Conservation (phyloP, 163 green algal genomes). For the Chlorella variabilis region DNA sequence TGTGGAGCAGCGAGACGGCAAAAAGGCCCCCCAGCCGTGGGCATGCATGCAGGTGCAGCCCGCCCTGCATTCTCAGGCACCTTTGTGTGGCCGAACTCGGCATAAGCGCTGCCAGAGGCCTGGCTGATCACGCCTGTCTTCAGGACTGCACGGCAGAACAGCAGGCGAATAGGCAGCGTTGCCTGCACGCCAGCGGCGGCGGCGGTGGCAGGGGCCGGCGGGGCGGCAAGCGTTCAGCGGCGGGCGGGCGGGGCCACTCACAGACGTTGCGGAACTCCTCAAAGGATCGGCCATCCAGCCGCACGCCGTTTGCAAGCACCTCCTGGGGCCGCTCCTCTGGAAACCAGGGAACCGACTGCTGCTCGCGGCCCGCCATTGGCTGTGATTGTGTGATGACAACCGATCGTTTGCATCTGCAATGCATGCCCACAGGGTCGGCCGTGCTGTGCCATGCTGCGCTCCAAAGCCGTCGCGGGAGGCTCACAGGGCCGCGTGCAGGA, state of each 20-base stretch:
- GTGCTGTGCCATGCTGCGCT: no score
- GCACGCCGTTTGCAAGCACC: slow-evolving; percentile 38
- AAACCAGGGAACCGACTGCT: slow-evolving; percentile 32
- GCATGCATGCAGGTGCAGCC: not conserved
- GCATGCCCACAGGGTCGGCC: not conserved
- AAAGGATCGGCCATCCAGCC: slow-evolving; percentile 59
- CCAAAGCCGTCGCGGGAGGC: no score
- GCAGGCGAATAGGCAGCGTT: not conserved
- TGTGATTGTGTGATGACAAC: not conserved
- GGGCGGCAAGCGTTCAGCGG: not conserved
- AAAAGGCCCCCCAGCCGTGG: no score
- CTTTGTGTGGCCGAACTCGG: slow-evolving; percentile 83
- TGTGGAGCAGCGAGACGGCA: not conserved
- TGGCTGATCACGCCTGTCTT: slow-evolving; percentile 72
- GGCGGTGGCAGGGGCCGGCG: not conserved
- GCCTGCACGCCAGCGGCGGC: not conserved
- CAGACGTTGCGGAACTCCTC: slow-evolving; percentile 79
- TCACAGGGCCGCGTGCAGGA: no score
- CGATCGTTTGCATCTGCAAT: no score
- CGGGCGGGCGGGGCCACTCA: slow-evolving; percentile 39
- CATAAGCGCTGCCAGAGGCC: slow-evolving; percentile 84
- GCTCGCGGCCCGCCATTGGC: not conserved
- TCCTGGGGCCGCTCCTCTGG: slow-evolving; percentile 13
- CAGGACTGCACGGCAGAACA: slow-evolving; percentile 65
- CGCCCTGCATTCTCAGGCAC: no score